Evolutionary conservation across 768 basidiomycete species (phyloP), one percentile per base, ranked within the genome.

Genomic region (Dacryopinax primogenitus): DNA sequence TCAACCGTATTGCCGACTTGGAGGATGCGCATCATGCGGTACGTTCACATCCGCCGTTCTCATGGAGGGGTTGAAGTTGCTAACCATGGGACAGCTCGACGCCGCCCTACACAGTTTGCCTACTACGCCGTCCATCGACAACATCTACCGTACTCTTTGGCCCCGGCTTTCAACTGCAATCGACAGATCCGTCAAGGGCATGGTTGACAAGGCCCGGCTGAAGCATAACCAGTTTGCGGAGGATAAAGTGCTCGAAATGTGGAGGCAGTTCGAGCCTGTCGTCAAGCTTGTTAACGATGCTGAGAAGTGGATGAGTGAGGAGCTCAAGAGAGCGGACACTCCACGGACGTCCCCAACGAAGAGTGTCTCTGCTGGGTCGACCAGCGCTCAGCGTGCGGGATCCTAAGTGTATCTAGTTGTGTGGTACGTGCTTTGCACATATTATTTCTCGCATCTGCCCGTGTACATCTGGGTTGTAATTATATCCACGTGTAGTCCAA

Each of bases 131-230:
- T 58, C 51, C 3, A 58, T 58, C 26, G 51, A 58, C 26, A 26
- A 58, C 30, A 58, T 58, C 26, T 58, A 58, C 51, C 15, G 26
- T 30, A 28, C 51, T 11, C 51, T 58, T 30, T 58, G 51, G 51
- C 51, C 51, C 3, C 51, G 51, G 7, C 18, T 58, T 13, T 58
- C 51, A 7, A 30, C 32, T 18, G 51, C 51, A 30, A 32, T 58
- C 51, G 51, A 58, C 51, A 30, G 26, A 4, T 58, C 51, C 26
- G 51, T 58, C 51, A 58, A 58, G 30, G 51, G 51, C 51, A 58
- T 58, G 51, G 26, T 58, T 6, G 51, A 58, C 51, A 58, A 58
- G 30, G 51, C 51, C 26, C 11, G 26, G 51, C 13, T 28, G 13
- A 58, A 58, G 51, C 11, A 58, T 21, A 58, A 58, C 9, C 26